Conservation (phyloP, 148 eudicot species). For the Beta vulgaris region DNA sequence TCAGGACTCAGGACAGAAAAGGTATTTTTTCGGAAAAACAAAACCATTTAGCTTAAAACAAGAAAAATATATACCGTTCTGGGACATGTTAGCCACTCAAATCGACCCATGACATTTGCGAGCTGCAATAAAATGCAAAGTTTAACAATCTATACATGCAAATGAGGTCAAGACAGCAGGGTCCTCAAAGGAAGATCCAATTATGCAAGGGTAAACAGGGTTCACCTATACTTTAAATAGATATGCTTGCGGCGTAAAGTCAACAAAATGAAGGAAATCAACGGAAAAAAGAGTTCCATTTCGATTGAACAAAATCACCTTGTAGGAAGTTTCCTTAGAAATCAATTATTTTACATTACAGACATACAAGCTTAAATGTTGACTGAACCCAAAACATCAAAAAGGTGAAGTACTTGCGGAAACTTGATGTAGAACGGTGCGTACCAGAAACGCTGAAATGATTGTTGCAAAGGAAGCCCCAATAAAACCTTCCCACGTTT, state of each 20-base stretch:
- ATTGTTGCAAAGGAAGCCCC: constrained; percentile 90
- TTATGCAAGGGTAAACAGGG: background rate
- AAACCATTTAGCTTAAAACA: background rate
- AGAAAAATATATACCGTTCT: constrained; percentile 52
- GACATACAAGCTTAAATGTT: too few relatives aligned
- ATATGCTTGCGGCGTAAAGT: background rate
- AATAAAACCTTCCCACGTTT: constrained; percentile 98
- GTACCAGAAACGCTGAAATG: constrained; percentile 84
- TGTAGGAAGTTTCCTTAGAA: background rate
- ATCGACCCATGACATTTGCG: constrained; percentile 83
- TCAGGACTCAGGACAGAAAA: constrained; percentile 14
- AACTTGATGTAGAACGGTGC: constrained; percentile 14
- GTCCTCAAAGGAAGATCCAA: background rate
- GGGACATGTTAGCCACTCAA: constrained; percentile 94
- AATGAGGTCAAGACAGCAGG: background rate
- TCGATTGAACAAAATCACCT: background rate
- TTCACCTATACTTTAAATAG: background rate
- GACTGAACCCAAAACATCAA: constrained; percentile 4
- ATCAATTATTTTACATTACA: background rate
- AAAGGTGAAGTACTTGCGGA: background rate
- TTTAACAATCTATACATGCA: background rate
- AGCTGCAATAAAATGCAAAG: constrained; percentile 49
- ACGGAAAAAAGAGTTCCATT: background rate
- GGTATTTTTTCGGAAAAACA: background rate
- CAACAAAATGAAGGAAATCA: too few relatives aligned